These are phyloP conservation scores for Chaetomiaceae sp. DNA, from an alignment of 2,329 filamentous ascomycete genomes.

Conservation along the genomic window DNA sequence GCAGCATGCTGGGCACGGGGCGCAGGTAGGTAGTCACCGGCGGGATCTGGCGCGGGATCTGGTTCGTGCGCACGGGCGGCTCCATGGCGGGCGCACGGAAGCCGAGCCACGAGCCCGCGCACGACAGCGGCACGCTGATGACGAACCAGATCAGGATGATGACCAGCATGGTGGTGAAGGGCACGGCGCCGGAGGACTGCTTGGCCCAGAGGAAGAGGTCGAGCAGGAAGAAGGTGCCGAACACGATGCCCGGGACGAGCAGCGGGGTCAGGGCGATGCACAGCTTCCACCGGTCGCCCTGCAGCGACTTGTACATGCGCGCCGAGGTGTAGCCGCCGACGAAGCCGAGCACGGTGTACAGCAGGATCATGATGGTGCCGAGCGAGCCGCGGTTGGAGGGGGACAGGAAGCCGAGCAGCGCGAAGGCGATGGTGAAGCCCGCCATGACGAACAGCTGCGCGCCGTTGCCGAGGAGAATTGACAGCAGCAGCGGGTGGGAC, in stretches of 20 bases:
- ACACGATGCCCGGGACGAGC: slow-evolving; percentile 80
- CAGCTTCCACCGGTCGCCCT: slow-evolving; percentile 88
- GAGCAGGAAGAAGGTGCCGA: slow-evolving; percentile 82
- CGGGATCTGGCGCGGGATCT: slow-evolving; percentile 95
- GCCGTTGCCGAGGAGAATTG: slow-evolving; percentile 85
- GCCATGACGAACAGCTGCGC: slow-evolving; percentile 98
- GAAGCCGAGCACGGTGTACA: slow-evolving; percentile 89
- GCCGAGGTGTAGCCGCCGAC: slow-evolving; percentile 87
- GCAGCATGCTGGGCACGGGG: slow-evolving; percentile 80
- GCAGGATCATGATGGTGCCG: slow-evolving; percentile 84
- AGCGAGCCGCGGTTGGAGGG: slow-evolving; percentile 93
- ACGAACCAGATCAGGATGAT: slow-evolving; percentile 93
- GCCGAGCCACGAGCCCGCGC: slow-evolving; percentile 86
- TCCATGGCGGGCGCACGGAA: slow-evolving; percentile 70
- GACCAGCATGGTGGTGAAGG: slow-evolving; percentile 94
- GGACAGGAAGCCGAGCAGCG: slow-evolving; percentile 87
- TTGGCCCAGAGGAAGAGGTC: slow-evolving; percentile 97
- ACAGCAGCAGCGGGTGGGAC: slow-evolving; percentile 73
- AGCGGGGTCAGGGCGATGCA: slow-evolving; percentile 86
- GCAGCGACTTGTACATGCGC: slow-evolving; percentile 89
- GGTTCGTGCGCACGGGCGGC: slow-evolving; percentile 86
- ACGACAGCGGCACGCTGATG: slow-evolving; percentile 86
- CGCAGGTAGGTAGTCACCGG: slow-evolving; percentile 76
- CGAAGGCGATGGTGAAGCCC: slow-evolving; percentile 87
- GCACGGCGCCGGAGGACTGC: slow-evolving; percentile 85